These are phyloP conservation scores for Polygonum maritimum DNA, from an alignment of 148 eudicot genomes.

Conservation along the genomic window DNA sequence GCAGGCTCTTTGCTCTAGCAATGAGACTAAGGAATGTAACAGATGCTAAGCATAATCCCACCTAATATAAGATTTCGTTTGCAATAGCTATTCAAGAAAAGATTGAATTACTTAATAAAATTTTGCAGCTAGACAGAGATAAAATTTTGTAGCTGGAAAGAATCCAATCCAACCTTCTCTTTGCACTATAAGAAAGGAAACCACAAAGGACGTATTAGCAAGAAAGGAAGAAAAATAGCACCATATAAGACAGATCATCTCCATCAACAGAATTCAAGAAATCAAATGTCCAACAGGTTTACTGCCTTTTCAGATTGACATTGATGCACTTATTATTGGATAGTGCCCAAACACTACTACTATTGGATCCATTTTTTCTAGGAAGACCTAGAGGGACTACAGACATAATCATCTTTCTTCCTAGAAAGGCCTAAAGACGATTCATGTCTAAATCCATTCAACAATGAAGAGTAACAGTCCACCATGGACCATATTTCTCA, in stretches of 20 bases:
- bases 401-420: too few relatives aligned
- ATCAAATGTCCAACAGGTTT: too few relatives aligned
- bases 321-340: too few relatives aligned
- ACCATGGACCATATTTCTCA: not conserved
- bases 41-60: not conserved
- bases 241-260: not conserved
- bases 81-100: not conserved
- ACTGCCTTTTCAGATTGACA: not conserved
- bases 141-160: not conserved
- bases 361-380: not conserved
- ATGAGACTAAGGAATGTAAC: not conserved
- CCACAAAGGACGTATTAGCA: not conserved
- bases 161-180: not conserved
- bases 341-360: too few relatives aligned
- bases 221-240: not conserved
- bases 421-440: not conserved
- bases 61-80: not conserved
- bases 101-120: not conserved
- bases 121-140: not conserved
- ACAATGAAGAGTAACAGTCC: not conserved
- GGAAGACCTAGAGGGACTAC: not conserved
- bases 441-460: not conserved
- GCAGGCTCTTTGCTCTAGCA: not conserved
- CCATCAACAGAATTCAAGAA: not conserved
- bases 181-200: not conserved